Evolutionary conservation across 208 protist genomes (phyloP).

Genomic region (Trypanosoma lewisi): DNA sequence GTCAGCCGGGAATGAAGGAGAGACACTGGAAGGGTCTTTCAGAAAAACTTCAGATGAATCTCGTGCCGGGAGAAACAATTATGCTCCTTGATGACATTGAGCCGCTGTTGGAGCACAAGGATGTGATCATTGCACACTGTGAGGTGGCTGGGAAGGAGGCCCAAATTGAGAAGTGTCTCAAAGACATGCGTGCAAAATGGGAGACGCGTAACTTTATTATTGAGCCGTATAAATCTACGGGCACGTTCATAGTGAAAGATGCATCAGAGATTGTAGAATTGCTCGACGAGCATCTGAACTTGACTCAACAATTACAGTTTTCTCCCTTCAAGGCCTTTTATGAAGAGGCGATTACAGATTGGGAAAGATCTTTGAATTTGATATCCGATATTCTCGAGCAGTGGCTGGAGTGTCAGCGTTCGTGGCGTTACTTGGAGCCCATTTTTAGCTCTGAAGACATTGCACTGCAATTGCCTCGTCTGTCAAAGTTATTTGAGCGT

Average conservation of each 20-base stretch:
- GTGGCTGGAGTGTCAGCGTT: slow-evolving; percentile 94
- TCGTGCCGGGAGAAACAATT: slow-evolving; percentile 88
- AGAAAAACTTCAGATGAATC: slow-evolving; percentile 80
- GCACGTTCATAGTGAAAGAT: slow-evolving; percentile 94
- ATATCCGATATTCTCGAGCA: slow-evolving; percentile 96
- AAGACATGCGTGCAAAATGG: slow-evolving; percentile 96
- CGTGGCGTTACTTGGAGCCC: slow-evolving; percentile 97
- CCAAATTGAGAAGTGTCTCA: slow-evolving; percentile 94
- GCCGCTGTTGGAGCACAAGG: slow-evolving; percentile 78
- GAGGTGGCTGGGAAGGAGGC: slow-evolving; percentile 97
- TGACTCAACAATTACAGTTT: slow-evolving; percentile 96
- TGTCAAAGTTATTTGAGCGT: slow-evolving; percentile 93
- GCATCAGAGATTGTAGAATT: slow-evolving; percentile 91
- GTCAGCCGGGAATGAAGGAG: slow-evolving; percentile 96
- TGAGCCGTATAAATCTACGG: slow-evolving; percentile 91
- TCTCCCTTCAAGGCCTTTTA: slow-evolving; percentile 96
- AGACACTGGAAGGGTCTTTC: slow-evolving; percentile 94
- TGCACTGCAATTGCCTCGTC: slow-evolving; percentile 91
- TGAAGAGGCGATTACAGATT: slow-evolving; percentile 92
- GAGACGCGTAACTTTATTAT: slow-evolving; percentile 89
- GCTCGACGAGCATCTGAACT: slow-evolving; percentile 95
- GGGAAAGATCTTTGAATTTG: slow-evolving; percentile 93
- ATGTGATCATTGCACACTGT: slow-evolving; percentile 91
- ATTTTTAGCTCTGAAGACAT: slow-evolving; percentile 98
- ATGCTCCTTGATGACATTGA: slow-evolving; percentile 85